Evolutionary conservation across 1,284 basidiomycete species (phyloP).

Genomic region (Albatrellus sp.): DNA sequence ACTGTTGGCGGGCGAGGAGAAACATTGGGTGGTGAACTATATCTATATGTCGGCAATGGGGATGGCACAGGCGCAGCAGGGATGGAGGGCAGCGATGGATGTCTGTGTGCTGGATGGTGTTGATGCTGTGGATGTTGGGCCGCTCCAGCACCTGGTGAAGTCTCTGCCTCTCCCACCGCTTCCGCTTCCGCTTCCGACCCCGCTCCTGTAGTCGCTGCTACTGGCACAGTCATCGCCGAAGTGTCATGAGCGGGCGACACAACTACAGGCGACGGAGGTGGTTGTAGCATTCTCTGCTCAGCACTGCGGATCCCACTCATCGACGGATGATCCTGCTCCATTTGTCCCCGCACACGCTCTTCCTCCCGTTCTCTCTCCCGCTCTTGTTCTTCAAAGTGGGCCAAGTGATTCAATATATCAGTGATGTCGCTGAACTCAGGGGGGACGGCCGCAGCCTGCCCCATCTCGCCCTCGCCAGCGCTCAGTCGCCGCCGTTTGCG

Average conservation of each 20-base stretch:
- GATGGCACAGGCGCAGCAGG: background rate
- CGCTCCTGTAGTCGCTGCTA: no score
- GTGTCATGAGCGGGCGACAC: background rate
- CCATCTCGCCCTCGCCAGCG: conserved; percentile 12
- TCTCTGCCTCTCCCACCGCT: no score
- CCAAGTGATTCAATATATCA: conserved; percentile 61
- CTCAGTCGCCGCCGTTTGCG: conserved; percentile 27
- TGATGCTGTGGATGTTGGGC: conserved; percentile 5
- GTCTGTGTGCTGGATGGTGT: background rate
- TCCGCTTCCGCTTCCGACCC: no score
- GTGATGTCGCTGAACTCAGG: conserved; percentile 57
- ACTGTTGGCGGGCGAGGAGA: background rate
- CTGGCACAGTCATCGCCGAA: background rate
- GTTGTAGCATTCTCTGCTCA: no score
- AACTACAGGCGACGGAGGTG: background rate
- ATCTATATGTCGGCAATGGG: background rate
- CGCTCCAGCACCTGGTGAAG: no score
- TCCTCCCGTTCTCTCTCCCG: conserved; percentile 13
- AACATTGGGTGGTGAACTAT: background rate
- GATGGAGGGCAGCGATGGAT: background rate
- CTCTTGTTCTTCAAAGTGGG: conserved; percentile 43
- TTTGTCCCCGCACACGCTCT: conserved; percentile 5
- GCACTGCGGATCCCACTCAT: no score
- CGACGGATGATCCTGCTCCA: conserved; percentile 9
- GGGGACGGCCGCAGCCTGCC: conserved; percentile 19